Conservation (phyloP, 2,329 filamentous ascomycete genomes). For the Colletotrichum tropicicola region DNA sequence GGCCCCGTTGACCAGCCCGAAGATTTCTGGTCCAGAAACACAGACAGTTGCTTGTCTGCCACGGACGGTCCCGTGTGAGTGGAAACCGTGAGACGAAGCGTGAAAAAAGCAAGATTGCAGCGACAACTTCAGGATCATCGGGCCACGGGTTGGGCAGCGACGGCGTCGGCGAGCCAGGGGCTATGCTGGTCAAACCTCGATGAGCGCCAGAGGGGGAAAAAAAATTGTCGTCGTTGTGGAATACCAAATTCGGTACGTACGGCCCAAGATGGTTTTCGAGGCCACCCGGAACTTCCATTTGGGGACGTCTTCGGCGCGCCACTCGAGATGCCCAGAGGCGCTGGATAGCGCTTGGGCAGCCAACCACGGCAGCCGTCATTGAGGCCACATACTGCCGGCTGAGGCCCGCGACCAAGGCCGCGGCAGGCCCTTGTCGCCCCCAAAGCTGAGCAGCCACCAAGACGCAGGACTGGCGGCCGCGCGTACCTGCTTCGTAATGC, state of each 20-base stretch:
- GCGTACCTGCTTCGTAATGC: conserved; percentile 14
- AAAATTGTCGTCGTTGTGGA: neutral
- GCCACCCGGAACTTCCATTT: neutral
- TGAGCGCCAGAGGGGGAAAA: neutral
- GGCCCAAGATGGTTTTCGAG: neutral
- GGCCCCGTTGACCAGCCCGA: conserved; percentile 8
- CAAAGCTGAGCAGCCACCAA: conserved; percentile 13
- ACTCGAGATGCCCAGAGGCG: neutral
- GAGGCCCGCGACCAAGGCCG: too few relatives aligned
- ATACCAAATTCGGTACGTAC: neutral
- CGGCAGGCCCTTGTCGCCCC: neutral
- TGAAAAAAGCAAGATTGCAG: conserved; percentile 15
- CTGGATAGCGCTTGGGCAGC: conserved; percentile 25
- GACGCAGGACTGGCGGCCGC: neutral
- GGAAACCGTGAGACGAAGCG: conserved; percentile 9
- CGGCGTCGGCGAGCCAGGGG: conserved; percentile 9
- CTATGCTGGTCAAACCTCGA: conserved; percentile 3
- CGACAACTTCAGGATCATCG: conserved; percentile 3
- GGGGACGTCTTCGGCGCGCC: neutral
- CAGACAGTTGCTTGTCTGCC: neutral
- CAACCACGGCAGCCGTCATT: conserved; percentile 18
- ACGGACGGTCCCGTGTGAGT: conserved; percentile 17
- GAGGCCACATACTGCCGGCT: neutral
- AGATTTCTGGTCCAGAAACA: conserved; percentile 3
- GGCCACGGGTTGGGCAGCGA: conserved; percentile 28